Base-by-base conservation (phyloP, 2,329 filamentous ascomycete species). In the Apiospora aurea region DNA sequence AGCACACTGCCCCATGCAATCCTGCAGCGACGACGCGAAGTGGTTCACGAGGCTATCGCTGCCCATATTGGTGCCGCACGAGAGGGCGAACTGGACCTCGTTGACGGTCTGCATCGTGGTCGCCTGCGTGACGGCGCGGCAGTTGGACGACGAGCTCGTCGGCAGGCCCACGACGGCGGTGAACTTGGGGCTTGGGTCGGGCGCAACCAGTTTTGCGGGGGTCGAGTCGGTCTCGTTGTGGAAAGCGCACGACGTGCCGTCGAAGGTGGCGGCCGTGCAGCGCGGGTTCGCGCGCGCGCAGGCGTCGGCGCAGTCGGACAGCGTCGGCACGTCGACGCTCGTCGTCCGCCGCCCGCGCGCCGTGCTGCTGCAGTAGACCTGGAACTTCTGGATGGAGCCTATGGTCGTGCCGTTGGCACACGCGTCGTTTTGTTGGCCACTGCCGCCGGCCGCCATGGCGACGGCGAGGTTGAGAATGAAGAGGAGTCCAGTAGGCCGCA, bases 211-310 rank as follows among this genome's bases (percentile, higher is more conserved):
- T 1, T 18, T 16, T 1, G 2, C 10, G 7, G 34, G 34, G 34
- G 7, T 5, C 7, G 41, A 7, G 6, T 7, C 14, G 26, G 53
- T 61, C 53, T 61, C 29, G 53, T 61, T 61, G 53, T 61, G 53
- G 16, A 61, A 38, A 29, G 53, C 53, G 53, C 53, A 61, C 26
- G 53, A 61, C 26, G 21, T 61, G 29, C 53, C 53, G 53, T 61
- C 53, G 53, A 34, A 61, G 53, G 53, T 61, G 53, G 53, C 53
- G 53, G 53, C 29, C 29, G 53, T 61, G 53, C 53, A 61, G 18
- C 53, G 53, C 26, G 53, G 53, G 29, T 38, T 61, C 1, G 53
- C 53, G 53, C 29, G 16, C 16, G 53, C 53, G 53, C 53, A 61
- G 29, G 53, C 53, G 26, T 61, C 53, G 53, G 53, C 53, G 16